Conservation (phyloP, 192 early-diverging fungal genomes). For the Mortierella alpina region DNA sequence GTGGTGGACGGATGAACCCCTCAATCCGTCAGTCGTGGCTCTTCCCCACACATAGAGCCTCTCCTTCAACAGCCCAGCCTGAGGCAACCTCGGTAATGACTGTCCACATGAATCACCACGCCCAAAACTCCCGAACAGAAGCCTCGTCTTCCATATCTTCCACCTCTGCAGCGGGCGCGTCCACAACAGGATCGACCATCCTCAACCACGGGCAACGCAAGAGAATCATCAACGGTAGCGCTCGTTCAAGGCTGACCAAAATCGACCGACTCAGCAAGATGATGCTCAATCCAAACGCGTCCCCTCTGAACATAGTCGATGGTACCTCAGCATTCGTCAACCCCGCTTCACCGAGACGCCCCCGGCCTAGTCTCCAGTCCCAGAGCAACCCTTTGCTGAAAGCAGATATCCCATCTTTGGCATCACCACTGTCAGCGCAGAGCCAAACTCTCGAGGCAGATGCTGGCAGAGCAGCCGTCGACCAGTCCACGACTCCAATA, state of each 20-base stretch:
- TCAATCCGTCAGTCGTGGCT: constrained; percentile 53
- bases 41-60: constrained; percentile 43
- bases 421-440: neutral
- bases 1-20: constrained; percentile 8
- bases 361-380: constrained; percentile 25
- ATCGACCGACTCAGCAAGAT: constrained; percentile 48
- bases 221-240: constrained; percentile 39
- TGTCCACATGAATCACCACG: constrained; percentile 16
- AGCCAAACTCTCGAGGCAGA: neutral
- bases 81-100: constrained; percentile 47
- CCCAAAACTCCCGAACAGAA: constrained; percentile 21
- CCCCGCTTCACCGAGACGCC: constrained; percentile 21
- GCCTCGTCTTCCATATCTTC: constrained; percentile 14
- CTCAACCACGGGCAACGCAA: constrained; percentile 33
- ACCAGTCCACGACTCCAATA: too few relatives aligned
- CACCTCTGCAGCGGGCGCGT: constrained; percentile 6
- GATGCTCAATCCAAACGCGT: constrained; percentile 27
- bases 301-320: constrained; percentile 9
- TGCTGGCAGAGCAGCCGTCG: too few relatives aligned
- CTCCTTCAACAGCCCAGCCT: constrained; percentile 36
- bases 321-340: constrained; percentile 1
- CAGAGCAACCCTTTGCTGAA: constrained; percentile 6
- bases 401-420: neutral
- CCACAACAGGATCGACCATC: constrained; percentile 8
- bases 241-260: constrained; percentile 32